Evolutionary conservation across 2,329 filamentous ascomycete genomes (phyloP).

Genomic region (Penicillium sp.): DNA sequence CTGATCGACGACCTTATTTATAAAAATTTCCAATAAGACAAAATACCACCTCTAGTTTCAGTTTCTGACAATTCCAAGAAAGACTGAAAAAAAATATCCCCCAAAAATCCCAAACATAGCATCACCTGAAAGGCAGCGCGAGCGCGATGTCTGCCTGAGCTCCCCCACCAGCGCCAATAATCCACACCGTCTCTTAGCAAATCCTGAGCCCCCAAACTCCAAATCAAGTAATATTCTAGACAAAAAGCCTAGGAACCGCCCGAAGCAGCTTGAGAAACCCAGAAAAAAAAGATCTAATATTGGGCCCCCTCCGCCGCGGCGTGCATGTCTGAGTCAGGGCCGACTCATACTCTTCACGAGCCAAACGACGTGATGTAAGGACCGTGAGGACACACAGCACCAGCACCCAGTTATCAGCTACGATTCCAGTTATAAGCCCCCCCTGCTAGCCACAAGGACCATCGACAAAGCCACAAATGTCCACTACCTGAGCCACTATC

Average conservation of each 20-base stretch:
- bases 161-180: slow-evolving; percentile 1
- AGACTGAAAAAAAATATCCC: background rate
- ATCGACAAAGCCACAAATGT: slow-evolving; percentile 2
- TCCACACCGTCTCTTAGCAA: background rate
- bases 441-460: slow-evolving; percentile 3
- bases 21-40: background rate
- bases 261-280: background rate
- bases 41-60: background rate
- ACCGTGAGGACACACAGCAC: background rate
- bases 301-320: slow-evolving; percentile 18
- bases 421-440: background rate
- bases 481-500: background rate
- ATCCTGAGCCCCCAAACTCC: background rate
- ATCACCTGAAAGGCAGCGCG: background rate
- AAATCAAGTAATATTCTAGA: slow-evolving; percentile 22
- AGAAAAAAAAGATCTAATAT: slow-evolving; percentile 15
- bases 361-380: background rate
- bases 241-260: background rate
- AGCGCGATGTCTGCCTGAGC: slow-evolving; percentile 7
- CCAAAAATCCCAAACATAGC: slow-evolving; percentile 3
- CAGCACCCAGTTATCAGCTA: background rate
- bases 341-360: slow-evolving; percentile 16
- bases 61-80: background rate
- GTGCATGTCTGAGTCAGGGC: slow-evolving; percentile 26
- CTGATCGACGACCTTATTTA: slow-evolving; percentile 8